Evolutionary conservation across 768 basidiomycete genomes (phyloP).

Genomic region (Boletellus ananiceps): DNA sequence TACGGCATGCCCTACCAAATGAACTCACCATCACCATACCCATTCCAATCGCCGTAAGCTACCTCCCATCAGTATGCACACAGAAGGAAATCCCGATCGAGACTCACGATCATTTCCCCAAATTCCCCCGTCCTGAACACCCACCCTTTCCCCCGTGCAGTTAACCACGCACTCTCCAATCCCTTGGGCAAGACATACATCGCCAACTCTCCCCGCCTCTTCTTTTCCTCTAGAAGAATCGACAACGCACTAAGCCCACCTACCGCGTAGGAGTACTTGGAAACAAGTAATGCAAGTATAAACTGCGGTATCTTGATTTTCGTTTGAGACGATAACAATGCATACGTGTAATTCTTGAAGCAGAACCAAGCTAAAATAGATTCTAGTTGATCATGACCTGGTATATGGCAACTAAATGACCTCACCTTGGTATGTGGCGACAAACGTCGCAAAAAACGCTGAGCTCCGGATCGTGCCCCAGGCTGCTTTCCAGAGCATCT

Average conservation of each 20-base stretch:
- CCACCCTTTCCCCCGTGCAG: constrained; percentile 68
- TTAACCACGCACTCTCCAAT: constrained; percentile 86
- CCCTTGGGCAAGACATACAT: constrained; percentile 91
- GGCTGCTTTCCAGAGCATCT: constrained; percentile 59
- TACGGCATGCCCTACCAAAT: not conserved
- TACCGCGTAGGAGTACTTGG: constrained; percentile 70
- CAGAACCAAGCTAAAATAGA: constrained; percentile 52
- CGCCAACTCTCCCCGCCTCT: constrained; percentile 85
- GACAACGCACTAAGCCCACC: constrained; percentile 72
- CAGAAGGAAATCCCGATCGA: not conserved
- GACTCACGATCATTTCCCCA: constrained; percentile 61
- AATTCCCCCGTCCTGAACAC: constrained; percentile 67
- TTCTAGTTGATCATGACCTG: not conserved
- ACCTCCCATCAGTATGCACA: constrained; percentile 7
- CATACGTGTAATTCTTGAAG: constrained; percentile 57
- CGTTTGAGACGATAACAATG: constrained; percentile 39
- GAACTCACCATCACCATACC: constrained; percentile 80
- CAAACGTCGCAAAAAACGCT: constrained; percentile 81
- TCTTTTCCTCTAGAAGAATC: constrained; percentile 82
- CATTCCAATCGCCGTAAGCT: constrained; percentile 75
- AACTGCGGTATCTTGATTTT: constrained; percentile 38
- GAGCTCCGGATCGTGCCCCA: constrained; percentile 79
- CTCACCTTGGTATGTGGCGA: constrained; percentile 78
- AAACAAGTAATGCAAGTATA: constrained; percentile 53
- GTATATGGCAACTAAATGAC: not conserved